These are phyloP conservation scores for Tolypocladium inflatum DNA, from an alignment of 2,329 filamentous ascomycete genomes.

Conservation along the genomic window DNA sequence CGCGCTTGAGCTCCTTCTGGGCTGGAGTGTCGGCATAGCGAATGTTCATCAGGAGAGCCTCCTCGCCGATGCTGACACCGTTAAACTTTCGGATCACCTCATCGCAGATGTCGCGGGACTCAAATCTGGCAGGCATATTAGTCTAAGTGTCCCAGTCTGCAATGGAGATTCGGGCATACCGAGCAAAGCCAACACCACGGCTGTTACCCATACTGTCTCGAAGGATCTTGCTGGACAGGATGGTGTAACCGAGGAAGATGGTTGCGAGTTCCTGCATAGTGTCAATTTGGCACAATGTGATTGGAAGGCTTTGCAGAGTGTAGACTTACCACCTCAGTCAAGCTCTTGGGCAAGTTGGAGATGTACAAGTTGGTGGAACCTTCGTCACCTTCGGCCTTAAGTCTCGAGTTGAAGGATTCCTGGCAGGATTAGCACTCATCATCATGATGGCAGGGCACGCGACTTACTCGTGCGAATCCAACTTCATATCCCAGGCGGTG, in stretches of 20 bases:
- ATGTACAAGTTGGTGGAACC: conserved; percentile 93
- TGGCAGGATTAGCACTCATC: conserved; percentile 24
- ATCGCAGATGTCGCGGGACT: conserved; percentile 80
- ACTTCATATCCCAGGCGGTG: conserved; percentile 94
- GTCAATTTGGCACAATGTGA: conserved; percentile 3
- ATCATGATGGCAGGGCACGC: conserved; percentile 7
- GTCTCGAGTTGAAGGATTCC: conserved; percentile 97
- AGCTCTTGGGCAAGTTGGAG: conserved; percentile 85
- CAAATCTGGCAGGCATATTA: conserved; percentile 56
- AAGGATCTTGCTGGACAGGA: conserved; percentile 90
- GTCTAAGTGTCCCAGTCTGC: neutral
- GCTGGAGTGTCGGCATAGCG: conserved; percentile 95
- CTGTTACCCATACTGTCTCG: conserved; percentile 87
- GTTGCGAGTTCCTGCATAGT: conserved; percentile 56
- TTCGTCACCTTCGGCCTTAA: conserved; percentile 91
- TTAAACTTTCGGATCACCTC: conserved; percentile 82
- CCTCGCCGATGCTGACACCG: conserved; percentile 65
- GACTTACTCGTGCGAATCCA: conserved; percentile 79
- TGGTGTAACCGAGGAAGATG: conserved; percentile 71
- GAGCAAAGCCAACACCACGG: conserved; percentile 93
- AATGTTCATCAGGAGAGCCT: conserved; percentile 80
- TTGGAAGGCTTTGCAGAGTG: too few species aligned
- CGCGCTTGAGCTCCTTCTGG: conserved; percentile 93
- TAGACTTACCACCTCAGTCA: conserved; percentile 74
- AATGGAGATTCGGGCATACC: conserved; percentile 45